Percentiles rank a stretch among this genome's conserved stretches.
These are phyloP conservation scores for Pseudisothecium myosuroides DNA, from an alignment of 225 moss, liverwort and hornwort genomes.

Conservation along the genomic window DNA sequence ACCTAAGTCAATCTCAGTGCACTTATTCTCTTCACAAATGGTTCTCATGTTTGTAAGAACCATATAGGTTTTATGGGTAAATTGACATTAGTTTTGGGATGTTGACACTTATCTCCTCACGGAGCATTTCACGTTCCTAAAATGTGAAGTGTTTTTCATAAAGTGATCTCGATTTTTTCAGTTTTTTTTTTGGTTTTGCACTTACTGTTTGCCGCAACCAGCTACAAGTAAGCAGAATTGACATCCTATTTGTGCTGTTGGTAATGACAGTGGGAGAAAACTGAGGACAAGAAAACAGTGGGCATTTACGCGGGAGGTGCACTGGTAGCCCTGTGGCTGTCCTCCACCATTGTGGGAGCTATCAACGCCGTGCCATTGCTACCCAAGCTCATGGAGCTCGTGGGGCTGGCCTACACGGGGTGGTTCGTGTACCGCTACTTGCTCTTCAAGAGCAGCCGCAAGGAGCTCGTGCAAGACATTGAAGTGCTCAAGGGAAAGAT, in stretches of 20 bases:
- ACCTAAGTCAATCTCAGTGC: neutral
- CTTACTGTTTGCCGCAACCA: too few species aligned
- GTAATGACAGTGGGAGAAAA: slow-evolving; percentile 47
- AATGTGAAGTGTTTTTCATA: too few species aligned
- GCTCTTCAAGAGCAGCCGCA: slow-evolving; percentile 81
- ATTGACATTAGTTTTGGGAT: neutral
- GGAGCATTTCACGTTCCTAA: too few species aligned
- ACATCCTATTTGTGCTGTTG: neutral
- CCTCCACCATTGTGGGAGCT: slow-evolving; percentile 82
- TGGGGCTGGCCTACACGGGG: slow-evolving; percentile 84
- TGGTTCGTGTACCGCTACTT: slow-evolving; percentile 99
- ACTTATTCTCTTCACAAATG: neutral
- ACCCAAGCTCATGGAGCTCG: slow-evolving; percentile 85
- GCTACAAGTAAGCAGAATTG: neutral
- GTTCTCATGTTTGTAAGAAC: neutral
- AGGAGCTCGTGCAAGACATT: slow-evolving; percentile 76
- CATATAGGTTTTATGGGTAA: neutral
- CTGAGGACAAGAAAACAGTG: slow-evolving; percentile 78
- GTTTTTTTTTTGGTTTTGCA: too few species aligned
- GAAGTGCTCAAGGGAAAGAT: slow-evolving; percentile 85
- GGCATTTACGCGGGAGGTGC: slow-evolving; percentile 76
- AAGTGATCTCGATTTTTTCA: neutral
- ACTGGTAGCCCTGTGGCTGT: slow-evolving; percentile 73
- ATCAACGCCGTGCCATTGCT: slow-evolving; percentile 85
- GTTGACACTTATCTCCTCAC: neutral